Conservation (phyloP, 805 yeast species). For the Candida ficus region DNA sequence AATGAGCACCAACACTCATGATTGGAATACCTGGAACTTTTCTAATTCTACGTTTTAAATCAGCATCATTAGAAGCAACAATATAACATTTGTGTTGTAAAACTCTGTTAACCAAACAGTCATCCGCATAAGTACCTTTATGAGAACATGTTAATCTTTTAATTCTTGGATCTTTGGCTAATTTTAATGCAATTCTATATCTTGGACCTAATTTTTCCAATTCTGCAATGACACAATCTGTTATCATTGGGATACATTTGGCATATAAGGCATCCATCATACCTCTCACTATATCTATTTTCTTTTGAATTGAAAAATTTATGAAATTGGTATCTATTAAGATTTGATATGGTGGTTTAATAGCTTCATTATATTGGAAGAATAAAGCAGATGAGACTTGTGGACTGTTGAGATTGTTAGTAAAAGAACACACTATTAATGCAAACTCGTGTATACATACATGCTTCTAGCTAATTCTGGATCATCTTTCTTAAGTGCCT, state of each 20-base stretch:
- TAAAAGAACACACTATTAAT: background rate
- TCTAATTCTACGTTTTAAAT: conserved; percentile 86
- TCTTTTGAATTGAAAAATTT: conserved; percentile 93
- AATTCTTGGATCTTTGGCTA: conserved; percentile 93
- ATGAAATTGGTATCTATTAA: conserved; percentile 95
- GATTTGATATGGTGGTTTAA: conserved; percentile 97
- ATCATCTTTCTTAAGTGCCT: conserved; percentile 46
- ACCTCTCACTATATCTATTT: conserved; percentile 90
- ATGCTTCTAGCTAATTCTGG: conserved; percentile 69
- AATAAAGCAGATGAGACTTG: conserved; percentile 95
- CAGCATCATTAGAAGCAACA: conserved; percentile 98
- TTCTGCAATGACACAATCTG: conserved; percentile 98
- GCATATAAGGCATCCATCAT: conserved; percentile 96
- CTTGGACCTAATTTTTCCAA: conserved; percentile 93
- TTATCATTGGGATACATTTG: conserved; percentile 89
- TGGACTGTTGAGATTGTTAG: conserved; percentile 39
- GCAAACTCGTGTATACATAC: conserved; percentile 1
- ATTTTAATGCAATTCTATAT: conserved; percentile 84
- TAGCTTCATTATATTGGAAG: conserved; percentile 89
- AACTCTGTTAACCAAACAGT: conserved; percentile 88
- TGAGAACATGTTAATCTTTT: conserved; percentile 85
- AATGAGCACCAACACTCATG: conserved; percentile 92
- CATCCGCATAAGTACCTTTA: conserved; percentile 97
- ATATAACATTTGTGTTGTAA: conserved; percentile 95
- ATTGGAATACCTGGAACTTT: conserved; percentile 97